These are phyloP conservation scores for Closterium sp. DNA, from an alignment of 139 green algal species.

Conservation along the genomic window DNA sequence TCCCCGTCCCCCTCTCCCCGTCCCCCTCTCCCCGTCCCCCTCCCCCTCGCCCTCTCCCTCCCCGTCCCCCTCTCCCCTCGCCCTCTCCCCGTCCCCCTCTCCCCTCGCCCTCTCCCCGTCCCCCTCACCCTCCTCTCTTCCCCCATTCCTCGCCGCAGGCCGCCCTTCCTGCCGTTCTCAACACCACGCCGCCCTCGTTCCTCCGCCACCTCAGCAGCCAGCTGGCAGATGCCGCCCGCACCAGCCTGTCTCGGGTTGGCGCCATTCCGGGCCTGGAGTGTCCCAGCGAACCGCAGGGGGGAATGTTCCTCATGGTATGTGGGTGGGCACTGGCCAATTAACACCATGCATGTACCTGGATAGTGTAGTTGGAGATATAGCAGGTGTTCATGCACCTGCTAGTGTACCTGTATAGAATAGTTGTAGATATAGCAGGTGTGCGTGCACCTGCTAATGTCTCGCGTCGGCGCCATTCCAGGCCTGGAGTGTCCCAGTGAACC, in stretches of 20 bases:
- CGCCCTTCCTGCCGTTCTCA: no score
- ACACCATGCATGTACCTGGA: not conserved
- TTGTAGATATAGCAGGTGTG: no score
- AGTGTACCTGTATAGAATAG: no score
- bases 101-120: no score
- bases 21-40: not conserved
- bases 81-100: no score
- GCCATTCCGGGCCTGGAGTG: slow-evolving; percentile 30
- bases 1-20: no score
- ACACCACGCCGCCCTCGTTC: no score
- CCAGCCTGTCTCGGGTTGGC: not conserved
- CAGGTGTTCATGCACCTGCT: no score
- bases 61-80: no score
- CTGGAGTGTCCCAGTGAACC: slow-evolving; percentile 33
- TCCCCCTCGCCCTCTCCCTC: not conserved
- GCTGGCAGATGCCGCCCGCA: not conserved
- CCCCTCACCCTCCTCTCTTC: no score
- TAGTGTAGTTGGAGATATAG: no score
- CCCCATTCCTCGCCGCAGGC: no score
- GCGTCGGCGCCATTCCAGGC: not conserved
- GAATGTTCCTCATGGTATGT: slow-evolving; percentile 56
- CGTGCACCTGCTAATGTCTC: not conserved
- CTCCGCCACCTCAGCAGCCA: not conserved
- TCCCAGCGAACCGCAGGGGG: slow-evolving; percentile 34
- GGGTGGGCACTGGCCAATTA: not conserved